Base-by-base conservation (phyloP, 1,284 basidiomycete species). In the Veloboletus limbatus region DNA sequence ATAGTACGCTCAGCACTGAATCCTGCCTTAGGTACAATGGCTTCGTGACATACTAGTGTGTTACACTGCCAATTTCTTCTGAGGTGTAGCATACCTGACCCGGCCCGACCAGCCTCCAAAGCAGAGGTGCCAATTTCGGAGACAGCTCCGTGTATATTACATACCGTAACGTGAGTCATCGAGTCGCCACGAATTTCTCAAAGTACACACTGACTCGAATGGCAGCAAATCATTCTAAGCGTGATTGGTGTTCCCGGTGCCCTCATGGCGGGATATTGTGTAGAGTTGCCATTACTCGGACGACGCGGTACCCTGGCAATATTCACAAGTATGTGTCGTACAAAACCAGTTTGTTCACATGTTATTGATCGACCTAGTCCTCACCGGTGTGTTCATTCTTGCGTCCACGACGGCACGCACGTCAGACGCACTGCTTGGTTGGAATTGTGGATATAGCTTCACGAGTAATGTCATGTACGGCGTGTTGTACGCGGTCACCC, bases 381-480 rank as follows among this genome's bases (percentile, higher is more conserved):
- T 88, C 46, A 88, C 85, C 6, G 87, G 86, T 7, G 70, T 77
- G 6, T 88, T 88, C 65, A 76, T 89, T 46, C 80, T 88, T 49
- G 77, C 75, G 37, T 82, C 81, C 39, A 88, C 85, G 8, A 87
- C 85, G 2, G 80, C 86, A 8, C 73, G 82, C 35, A 79, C 76
- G 10, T 82, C 82, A 3, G 67, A 77, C 67, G 70, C 84, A 58
- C 65, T 92, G 56, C 76, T 85, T 56, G 83, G 80, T 20, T 85
- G 79, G 77, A 82, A 82, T 52, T 83, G 78, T 53, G 79, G 75
- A 27, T 82, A 81, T 52, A 76, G 76, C 11, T 80, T 85, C 57
- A 74, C 73, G 24, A 82, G 80, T 51, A 83, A 85, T 55, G 73
- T 88, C 48, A 88, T 89, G 85, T 88, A 88, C 51, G 85, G 84